Base-by-base conservation (phyloP, 2,329 filamentous ascomycete species). In the Seiridium cupressi region DNA sequence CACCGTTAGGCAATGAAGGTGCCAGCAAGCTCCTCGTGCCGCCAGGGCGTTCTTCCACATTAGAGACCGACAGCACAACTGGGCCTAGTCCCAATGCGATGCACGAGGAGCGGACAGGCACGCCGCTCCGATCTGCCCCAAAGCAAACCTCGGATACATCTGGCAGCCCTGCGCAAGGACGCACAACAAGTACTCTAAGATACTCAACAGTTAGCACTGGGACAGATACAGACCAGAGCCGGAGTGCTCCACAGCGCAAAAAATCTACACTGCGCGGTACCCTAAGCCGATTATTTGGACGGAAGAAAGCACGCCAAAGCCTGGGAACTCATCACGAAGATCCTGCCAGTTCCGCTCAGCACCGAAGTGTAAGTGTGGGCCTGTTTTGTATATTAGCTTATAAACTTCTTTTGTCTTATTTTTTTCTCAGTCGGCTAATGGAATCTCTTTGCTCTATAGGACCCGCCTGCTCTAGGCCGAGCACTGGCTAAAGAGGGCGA, bases 231-330 rank as follows among this genome's bases (percentile, higher is more conserved):
- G 74, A 70, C 26, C 68, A 70, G 31, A 74, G 70, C 53, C 61
- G 69, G 35, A 73, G 67, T 49, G 67, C 68, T 32, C 82, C 83
- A 1, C 77, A 81, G 56, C 74, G 83, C 61, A 87, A 86, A 64
- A 86, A 84, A 69, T 87, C 85, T 1, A 82, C 81, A 0, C 70
- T 89, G 55, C 82, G 81, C 57, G 77, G 78, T 18, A 84, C 84
- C 0, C 69, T 89, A 51, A 80, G 83, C 54, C 84, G 78, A 63
- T 72, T 89, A 8, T 87, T 89, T 69, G 82, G 84, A 11, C 81
- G 83, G 61, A 84, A 79, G 63, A 84, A 82, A 75, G 73, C 59
- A 70, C 73, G 31, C 51, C 61, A 64, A 13, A 64, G 65, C 38
- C 63, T 69, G 10, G 70, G 68, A 34, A 66, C 70, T 35, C 71